These are phyloP conservation scores for Rutidosis leptorrhynchoides DNA, from an alignment of 129 eudicot genomes.

Conservation along the genomic window DNA sequence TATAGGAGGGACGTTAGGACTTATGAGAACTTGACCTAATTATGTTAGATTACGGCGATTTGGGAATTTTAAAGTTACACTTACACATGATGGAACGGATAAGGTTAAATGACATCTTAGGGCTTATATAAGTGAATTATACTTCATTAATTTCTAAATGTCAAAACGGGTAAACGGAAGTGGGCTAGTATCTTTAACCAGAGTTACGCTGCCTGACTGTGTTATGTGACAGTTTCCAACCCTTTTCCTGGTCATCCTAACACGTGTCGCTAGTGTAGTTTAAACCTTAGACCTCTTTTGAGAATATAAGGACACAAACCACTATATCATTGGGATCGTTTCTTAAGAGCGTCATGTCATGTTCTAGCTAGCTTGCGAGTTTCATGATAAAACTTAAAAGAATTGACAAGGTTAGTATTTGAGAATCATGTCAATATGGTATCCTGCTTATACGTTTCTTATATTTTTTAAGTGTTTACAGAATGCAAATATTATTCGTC, in stretches of 20 bases:
- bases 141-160: background rate
- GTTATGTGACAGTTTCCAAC: too few species aligned
- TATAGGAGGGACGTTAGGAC: background rate
- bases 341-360: background rate
- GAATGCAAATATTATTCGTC: background rate
- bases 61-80: background rate
- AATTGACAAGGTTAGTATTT: conserved; percentile 5
- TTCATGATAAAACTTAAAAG: conserved; percentile 18
- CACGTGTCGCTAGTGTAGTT: too few species aligned
- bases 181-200: too few species aligned
- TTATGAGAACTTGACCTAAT: conserved; percentile 15
- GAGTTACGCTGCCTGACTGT: too few species aligned
- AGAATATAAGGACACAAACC: too few species aligned
- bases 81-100: conserved; percentile 8
- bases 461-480: background rate
- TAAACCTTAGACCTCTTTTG: too few species aligned
- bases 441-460: conserved; percentile 1
- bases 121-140: conserved; percentile 13
- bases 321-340: too few species aligned
- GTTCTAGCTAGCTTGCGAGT: conserved; percentile 3
- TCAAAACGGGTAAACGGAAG: too few species aligned
- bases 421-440: background rate
- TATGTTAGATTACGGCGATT: background rate
- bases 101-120: conserved; percentile 1
- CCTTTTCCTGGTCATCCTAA: too few species aligned